Base-by-base conservation (phyloP, 139 green algal species). In the Tetradesmus obliquus region DNA sequence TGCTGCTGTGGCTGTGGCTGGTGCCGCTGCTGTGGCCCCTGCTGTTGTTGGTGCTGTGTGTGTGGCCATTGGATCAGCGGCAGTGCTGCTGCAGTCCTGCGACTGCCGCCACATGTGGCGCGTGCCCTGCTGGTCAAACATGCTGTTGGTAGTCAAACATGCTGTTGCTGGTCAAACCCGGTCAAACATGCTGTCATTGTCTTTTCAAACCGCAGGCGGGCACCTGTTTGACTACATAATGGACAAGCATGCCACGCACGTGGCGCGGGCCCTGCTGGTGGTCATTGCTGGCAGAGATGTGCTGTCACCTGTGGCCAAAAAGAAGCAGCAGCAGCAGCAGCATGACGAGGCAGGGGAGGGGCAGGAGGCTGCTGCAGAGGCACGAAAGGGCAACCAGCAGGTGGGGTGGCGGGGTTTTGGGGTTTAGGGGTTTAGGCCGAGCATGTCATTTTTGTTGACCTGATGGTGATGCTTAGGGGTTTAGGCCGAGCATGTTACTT, bases 261-360 rank as follows among this genome's bases (percentile, higher is more conserved):
- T 97, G 66, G 95, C 93, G 4, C 93, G 96, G 2, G 92, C 94
- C 13, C 91, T 98, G 92, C 92, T 97, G 88, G 94, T 93, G 89
- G 90, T 97, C 58, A 79, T 96, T 55, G 91, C 88, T 2, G 95
- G 96, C 1, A 89, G 62, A 89, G 88, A 97, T 79, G 95, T 97
- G 54, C 82, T 95, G 60, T 94, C 96, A 7, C 74, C 92, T 0
- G 53, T 86, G 1, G 58, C 22, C 57, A 93, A 93, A 54, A 57
- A 24, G 10, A 55, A 82, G 55, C n/a, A 71, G 60, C 24, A 87
- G 86, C 89, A 91, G 82, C 86, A 82, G 69, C 93, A 88, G 55
- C 6, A 79, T 7, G n/a, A 82, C 8, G 94, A 88, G 79, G 82
- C 32, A 81, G 93, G 51, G 80, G 82, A 81, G 53, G 66, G 45